Conservation (phyloP, 805 yeast species). For the Pachysolen tannophilus region DNA sequence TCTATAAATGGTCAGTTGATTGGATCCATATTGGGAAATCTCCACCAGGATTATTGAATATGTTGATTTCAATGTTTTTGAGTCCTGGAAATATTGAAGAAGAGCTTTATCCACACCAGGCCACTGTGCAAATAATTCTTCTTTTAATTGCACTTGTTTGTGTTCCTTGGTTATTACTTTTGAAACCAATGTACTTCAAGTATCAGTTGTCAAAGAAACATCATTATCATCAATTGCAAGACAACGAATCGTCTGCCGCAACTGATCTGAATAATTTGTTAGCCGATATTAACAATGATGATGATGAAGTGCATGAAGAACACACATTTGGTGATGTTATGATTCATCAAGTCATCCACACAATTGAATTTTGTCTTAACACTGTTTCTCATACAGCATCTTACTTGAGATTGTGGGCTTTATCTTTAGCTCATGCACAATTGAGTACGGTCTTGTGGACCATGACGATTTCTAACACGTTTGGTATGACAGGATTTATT, state of each 20-base stretch:
- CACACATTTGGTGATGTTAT: slow-evolving; percentile 57
- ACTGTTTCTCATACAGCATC: slow-evolving; percentile 80
- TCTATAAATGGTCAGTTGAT: slow-evolving; percentile 69
- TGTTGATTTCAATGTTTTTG: slow-evolving; percentile 70
- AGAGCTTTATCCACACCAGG: slow-evolving; percentile 58
- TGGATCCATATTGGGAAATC: slow-evolving; percentile 56
- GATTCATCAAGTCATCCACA: slow-evolving; percentile 75
- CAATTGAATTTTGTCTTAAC: slow-evolving; percentile 72
- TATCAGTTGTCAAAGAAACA: slow-evolving; percentile 24
- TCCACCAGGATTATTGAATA: slow-evolving; percentile 68
- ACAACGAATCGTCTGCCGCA: slow-evolving; percentile 3
- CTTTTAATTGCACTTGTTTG: slow-evolving; percentile 55
- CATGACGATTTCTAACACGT: slow-evolving; percentile 63
- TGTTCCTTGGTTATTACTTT: slow-evolving; percentile 66
- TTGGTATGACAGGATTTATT: slow-evolving; percentile 42
- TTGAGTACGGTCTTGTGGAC: slow-evolving; percentile 67
- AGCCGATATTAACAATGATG: slow-evolving; percentile 15
- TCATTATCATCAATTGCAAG: slow-evolving; percentile 15
- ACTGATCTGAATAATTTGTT: slow-evolving; percentile 12
- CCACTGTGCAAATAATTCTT: slow-evolving; percentile 48
- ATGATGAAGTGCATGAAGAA: slow-evolving; percentile 32
- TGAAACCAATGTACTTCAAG: slow-evolving; percentile 50
- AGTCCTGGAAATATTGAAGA: slow-evolving; percentile 66
- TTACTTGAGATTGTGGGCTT: slow-evolving; percentile 70
- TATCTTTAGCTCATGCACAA: slow-evolving; percentile 76